Evolutionary conservation across 2,329 filamentous ascomycete species (phyloP), one percentile per base, ranked within the genome.

Genomic region (Neoascochyta sp.): DNA sequence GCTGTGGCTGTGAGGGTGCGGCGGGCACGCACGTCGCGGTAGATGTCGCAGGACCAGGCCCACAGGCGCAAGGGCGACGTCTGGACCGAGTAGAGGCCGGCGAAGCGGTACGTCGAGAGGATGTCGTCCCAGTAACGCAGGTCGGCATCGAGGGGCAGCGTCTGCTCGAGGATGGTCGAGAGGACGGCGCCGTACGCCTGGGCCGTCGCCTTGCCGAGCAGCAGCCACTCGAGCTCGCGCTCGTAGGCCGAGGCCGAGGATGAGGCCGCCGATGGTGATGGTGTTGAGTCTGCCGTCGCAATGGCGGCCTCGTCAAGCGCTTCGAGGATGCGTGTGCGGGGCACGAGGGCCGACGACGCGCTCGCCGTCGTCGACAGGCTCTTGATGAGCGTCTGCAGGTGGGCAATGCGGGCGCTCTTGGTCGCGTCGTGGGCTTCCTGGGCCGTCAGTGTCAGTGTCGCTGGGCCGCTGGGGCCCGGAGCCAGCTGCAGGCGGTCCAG

Each of bases 41-140:
- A 89, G 18, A 93, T 75, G 25, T 84, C 81, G 51, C 74, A 75
- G 6, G 76, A 69, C 76, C 83, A 87, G 3, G 70, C 66, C 78
- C 80, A 90, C 18, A 95, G 61, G 11, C 85, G 75, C 22, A 81
- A 51, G 0, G 92, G 92, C 1, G 83, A 86, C 0, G 82, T 95
- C 62, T 98, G 92, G 7, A 93, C 66, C 9, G 86, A 83, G 63
- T 95, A 95, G 3, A 95, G 60, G 17, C 80, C 82, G 43, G 85
- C 89, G 52, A 83, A 86, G 27, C 78, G 74, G 47, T 86, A 82
- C 1, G 86, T 93, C 7, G 78, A 77, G 16, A 95, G 67, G 2
- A 95, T 76, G 45, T 92, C 84, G 54, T 95, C 86, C 92, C 92
- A 98, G 61, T 96, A 96, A 79, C 83, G 89, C 14, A 95, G 81